These are phyloP conservation scores for Cercospora janseana DNA, from an alignment of 2,329 filamentous ascomycete species.

Conservation along the genomic window DNA sequence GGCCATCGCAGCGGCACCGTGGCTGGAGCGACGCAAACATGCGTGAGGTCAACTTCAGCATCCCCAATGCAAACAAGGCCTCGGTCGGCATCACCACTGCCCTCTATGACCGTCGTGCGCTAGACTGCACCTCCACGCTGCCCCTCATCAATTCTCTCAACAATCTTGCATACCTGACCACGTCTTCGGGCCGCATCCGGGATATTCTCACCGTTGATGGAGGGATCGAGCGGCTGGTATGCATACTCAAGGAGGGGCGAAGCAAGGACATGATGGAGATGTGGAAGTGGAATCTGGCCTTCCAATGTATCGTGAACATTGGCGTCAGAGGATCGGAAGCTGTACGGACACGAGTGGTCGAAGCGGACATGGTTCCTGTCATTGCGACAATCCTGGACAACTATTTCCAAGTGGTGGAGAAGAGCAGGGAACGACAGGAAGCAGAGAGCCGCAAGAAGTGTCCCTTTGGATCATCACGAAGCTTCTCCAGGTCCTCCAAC, in stretches of 20 bases:
- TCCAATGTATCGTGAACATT: slow-evolving; percentile 98
- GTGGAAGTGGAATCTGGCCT: slow-evolving; percentile 99
- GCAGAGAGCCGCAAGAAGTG: slow-evolving; percentile 66
- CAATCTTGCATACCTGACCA: slow-evolving; percentile 96
- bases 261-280: slow-evolving; percentile 99
- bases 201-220: slow-evolving; percentile 99
- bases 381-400: slow-evolving; percentile 98
- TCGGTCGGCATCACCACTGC: slow-evolving; percentile 98
- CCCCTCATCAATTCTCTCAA: slow-evolving; percentile 98
- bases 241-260: slow-evolving; percentile 94
- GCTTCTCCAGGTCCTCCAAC: slow-evolving; percentile 41
- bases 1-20: slow-evolving; percentile 9
- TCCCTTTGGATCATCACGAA: slow-evolving; percentile 30
- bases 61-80: slow-evolving; percentile 98
- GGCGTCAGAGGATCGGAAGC: slow-evolving; percentile 92
- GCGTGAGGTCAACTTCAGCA: slow-evolving; percentile 99
- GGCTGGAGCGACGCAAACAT: slow-evolving; percentile 58
- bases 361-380: slow-evolving; percentile 98
- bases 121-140: slow-evolving; percentile 96
- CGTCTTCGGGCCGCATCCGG: slow-evolving; percentile 92
- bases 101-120: slow-evolving; percentile 92
- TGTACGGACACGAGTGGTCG: slow-evolving; percentile 90
- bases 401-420: slow-evolving; percentile 95
- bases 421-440: slow-evolving; percentile 81
- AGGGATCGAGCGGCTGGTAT: slow-evolving; percentile 92